Base-by-base conservation (phyloP, 176 grass and related monocot species). In the Sorghum bicolor region DNA sequence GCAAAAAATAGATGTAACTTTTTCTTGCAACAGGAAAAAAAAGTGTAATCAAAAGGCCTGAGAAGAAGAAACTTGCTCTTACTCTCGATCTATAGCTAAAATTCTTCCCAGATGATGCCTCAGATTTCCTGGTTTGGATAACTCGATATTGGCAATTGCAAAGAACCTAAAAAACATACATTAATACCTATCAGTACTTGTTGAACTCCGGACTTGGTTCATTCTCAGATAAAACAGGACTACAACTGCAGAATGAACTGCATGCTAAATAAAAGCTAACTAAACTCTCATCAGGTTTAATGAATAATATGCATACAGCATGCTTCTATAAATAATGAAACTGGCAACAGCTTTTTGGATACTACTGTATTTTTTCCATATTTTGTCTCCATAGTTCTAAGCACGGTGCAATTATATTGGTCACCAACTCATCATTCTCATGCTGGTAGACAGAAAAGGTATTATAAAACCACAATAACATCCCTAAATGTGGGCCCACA, bases 71-170 rank as follows among this genome's bases (percentile, higher is more conserved):
- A 79, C 55, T 79, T 38, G 36, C 61, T 86, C 83, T 94, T 75
- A 99, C 96, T 91, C 93, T 80, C 82, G 89, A 91, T 99, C 93
- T 86, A 99, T 70, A 72, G 91, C 75, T 84, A 99, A 85, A 87
- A 94, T 86, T 86, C 93, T 96, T 85, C 96, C 96, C 26, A 99
- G 80, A 44, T 92, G 89, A 90, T 92, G 77, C 70, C 78, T 94
- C 68, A 81, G 52, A 77, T 99, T 99, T 79, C 96, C 96, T 82
- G 96, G 96, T 89, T 92, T 88, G 16, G 96, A 99, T 88, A 99
- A 80, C 48, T 96, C 96, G 85, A 95, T 88, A 75, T 96, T 90
- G 75, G 83, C 77, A 85, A 92, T 76, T 74, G 93, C 80, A 61
- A 92, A 89, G 75, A 99, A 96, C 91, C 96, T 99, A 87, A 37